phyloP scores from a whole-genome alignment of 441 rosid genomes.

The Gossypium trilobum region DNA sequence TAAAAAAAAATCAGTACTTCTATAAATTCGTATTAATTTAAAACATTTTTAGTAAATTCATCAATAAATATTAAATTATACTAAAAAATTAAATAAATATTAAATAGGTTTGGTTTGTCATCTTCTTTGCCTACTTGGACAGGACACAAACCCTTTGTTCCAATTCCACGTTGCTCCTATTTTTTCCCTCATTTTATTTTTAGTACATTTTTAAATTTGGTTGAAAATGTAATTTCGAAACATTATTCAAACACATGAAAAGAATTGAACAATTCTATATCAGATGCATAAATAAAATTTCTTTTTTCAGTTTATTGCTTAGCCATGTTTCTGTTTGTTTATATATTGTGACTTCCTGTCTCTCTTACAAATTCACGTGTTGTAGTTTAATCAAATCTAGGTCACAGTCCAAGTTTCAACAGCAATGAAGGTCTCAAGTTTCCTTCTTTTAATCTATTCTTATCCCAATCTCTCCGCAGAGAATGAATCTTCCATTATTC shows the following conservation, averaged over 20 bases:
- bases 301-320: neutral
- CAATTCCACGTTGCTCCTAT: too few species aligned
- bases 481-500: neutral
- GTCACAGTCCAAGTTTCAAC: neutral
- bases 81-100: too few species aligned
- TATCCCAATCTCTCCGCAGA: neutral
- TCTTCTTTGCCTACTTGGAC: neutral
- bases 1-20: too few species aligned
- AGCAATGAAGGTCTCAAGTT: slow-evolving; percentile 37
- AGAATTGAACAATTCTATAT: too few species aligned
- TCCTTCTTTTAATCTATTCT: slow-evolving; percentile 15
- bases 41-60: too few species aligned
- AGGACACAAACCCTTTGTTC: neutral
- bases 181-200: too few species aligned
- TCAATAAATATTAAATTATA: too few species aligned
- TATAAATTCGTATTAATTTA: too few species aligned
- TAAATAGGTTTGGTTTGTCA: neutral
- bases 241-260: too few species aligned
- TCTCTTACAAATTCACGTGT: neutral
- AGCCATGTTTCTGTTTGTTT: neutral
- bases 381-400: neutral
- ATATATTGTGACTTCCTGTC: neutral
- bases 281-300: too few species aligned
- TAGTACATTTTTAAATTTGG: too few species aligned
- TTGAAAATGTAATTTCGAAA: too few species aligned